Evolutionary conservation across 371 early-diverging fungal genomes (phyloP).

Genomic region (Ecytonucleospora hepatopenaei): DNA sequence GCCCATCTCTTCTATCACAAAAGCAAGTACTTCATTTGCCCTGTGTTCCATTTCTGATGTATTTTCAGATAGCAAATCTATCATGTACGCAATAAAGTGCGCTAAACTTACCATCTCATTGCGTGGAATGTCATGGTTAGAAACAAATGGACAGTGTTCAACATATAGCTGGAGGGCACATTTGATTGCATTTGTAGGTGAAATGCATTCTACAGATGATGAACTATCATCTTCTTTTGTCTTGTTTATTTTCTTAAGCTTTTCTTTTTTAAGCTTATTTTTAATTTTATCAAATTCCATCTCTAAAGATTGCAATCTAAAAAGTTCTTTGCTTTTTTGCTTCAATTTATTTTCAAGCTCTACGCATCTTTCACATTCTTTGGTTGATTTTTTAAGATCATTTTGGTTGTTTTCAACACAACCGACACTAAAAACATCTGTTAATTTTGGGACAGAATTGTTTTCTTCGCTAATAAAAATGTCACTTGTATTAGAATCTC

Average conservation of each 20-base stretch:
- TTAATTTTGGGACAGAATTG: too few relatives aligned
- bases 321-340: conserved; percentile 33
- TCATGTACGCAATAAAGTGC: conserved; percentile 18
- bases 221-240: conserved; percentile 3
- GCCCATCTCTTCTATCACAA: neutral
- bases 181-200: conserved; percentile 20
- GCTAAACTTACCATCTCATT: conserved; percentile 36
- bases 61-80: conserved; percentile 1
- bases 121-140: conserved; percentile 18
- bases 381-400: neutral
- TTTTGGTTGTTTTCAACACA: neutral
- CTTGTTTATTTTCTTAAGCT: too few relatives aligned
- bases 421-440: too few relatives aligned
- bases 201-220: conserved; percentile 1
- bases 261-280: conserved; percentile 7
- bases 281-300: conserved; percentile 24
- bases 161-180: conserved; percentile 31
- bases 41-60: neutral
- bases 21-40: conserved; percentile 3
- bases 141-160: conserved; percentile 30
- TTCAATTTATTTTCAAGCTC: conserved; percentile 37
- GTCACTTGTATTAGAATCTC: too few relatives aligned
- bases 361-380: neutral
- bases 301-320: conserved; percentile 26
- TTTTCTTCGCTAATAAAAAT: too few relatives aligned